Conservation (phyloP, 805 yeast species). For the Myxozyma monticola region DNA sequence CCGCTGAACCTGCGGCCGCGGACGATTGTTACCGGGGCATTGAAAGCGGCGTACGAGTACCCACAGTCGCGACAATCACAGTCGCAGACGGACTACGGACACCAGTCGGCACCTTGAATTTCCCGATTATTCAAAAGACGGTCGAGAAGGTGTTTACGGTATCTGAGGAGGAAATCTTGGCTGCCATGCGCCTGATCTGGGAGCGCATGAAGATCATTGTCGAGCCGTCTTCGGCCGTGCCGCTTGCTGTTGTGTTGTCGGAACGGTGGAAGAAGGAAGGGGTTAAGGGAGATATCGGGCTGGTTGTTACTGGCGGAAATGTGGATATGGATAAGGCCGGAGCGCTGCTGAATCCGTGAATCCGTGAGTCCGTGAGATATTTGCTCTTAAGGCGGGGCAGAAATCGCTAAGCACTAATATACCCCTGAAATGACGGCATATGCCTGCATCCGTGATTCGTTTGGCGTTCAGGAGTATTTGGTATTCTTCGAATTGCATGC, state of each 20-base stretch:
- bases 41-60: conserved; percentile 27
- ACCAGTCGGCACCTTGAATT: conserved; percentile 31
- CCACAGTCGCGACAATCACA: conserved; percentile 20
- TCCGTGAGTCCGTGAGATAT: too few relatives aligned
- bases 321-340: conserved; percentile 17
- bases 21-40: conserved; percentile 33
- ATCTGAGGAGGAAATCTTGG: conserved; percentile 26
- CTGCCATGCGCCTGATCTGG: conserved; percentile 30
- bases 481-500: too few relatives aligned
- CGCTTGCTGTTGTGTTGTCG: conserved; percentile 30
- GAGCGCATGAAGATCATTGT: conserved; percentile 33
- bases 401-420: too few relatives aligned
- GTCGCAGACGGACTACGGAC: conserved; percentile 35
- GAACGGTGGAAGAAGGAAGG: conserved; percentile 14
- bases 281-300: conserved; percentile 15
- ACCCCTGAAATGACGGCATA: too few relatives aligned
- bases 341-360: conserved; percentile 2
- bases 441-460: too few relatives aligned
- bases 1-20: conserved; percentile 33
- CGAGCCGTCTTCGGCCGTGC: conserved; percentile 32
- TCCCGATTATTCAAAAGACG: conserved; percentile 25
- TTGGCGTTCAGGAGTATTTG: too few relatives aligned
- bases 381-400: too few relatives aligned
- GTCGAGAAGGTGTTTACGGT: conserved; percentile 32
- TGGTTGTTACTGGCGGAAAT: conserved; percentile 16